Base-by-base conservation (phyloP, 371 early-diverging fungal genomes). In the Chytridiales sp. region DNA sequence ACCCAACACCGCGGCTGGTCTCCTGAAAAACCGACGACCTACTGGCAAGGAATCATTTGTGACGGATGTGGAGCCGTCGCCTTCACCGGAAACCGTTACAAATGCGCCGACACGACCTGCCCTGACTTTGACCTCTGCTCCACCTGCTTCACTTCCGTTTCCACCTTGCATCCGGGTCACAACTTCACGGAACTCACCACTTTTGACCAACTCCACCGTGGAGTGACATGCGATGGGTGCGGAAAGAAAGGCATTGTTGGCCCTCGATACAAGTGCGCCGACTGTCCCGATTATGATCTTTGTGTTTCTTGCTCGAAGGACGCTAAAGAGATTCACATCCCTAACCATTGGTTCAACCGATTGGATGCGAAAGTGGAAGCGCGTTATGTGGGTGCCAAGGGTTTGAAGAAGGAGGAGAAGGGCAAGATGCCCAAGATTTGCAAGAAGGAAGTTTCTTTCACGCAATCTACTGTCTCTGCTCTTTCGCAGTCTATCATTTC, bases 251-350 rank as follows among this genome's bases (percentile, higher is more conserved):
- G 44, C 39, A 54, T 68, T 49, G 61, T 59, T 27, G 69, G 69
- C 9, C 9, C 15, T 35, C 55, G 69, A 4, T 68, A 59, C 64
- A 60, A 56, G 41, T 68, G 69, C 54, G 48, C 39, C 17, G 63
- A 59, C 31, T 68, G 69, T 48, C 56, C 56, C 15, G 60, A 68
- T 40, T 68, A 49, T 35, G 64, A 68, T 48, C 54, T 68, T 3
- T 68, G 69, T 53, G 21, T 24, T n/a, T 17, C 24, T 27, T 65
- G 65, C 39, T 44, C 39, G n/a, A 27, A 19, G 15, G 15, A 31
- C 19, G 39, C 55, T 11, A n/a, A 48, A 27, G 59, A 53, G 19
- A 29, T 41, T 1, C 65, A 65, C 34, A 13, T 22, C 1, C 47
- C 48, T 0, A 49, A 42, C 1, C 65, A 65, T 31, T 65, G 65